phyloP scores from a whole-genome alignment of 345 rosid genomes.

The Lepidium sativum region DNA sequence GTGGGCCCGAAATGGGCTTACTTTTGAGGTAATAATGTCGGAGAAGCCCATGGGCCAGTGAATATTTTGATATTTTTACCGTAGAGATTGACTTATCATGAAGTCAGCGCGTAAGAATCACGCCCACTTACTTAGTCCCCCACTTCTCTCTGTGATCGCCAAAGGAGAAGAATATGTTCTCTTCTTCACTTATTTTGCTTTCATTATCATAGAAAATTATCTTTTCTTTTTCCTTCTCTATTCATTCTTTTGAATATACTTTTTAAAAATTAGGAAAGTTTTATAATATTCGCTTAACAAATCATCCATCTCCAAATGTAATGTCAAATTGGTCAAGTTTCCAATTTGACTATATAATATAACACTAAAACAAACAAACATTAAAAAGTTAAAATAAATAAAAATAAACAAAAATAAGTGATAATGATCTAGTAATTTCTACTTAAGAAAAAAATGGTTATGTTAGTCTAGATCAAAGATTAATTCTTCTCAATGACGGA shows the following conservation, averaged over 20 bases:
- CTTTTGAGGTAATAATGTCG: constrained; percentile 39
- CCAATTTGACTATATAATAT: neutral
- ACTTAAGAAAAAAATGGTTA: too few species aligned
- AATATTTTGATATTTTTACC: neutral
- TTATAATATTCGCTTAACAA: neutral
- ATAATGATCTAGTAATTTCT: too few species aligned
- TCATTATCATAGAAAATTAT: constrained; percentile 5
- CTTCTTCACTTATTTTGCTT: constrained; percentile 25
- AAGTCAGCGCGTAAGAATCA: constrained; percentile 46
- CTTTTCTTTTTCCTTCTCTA: neutral
- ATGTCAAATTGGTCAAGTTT: neutral
- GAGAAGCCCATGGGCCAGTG: constrained; percentile 33
- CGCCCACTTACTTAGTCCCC: constrained; percentile 39
- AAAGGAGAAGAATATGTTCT: constrained; percentile 46
- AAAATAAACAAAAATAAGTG: too few species aligned
- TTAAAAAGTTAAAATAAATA: too few species aligned
- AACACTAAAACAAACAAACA: neutral
- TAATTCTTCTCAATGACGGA: too few species aligned
- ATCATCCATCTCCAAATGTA: neutral
- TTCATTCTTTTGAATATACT: constrained; percentile 21
- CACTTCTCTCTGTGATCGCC: constrained; percentile 12
- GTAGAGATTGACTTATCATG: constrained; percentile 24
- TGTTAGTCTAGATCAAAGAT: too few species aligned
- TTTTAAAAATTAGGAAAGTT: neutral
- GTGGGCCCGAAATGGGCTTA: constrained; percentile 20